Conservation (phyloP, 2,329 filamentous ascomycete genomes). For the Penicillium thymicola region DNA sequence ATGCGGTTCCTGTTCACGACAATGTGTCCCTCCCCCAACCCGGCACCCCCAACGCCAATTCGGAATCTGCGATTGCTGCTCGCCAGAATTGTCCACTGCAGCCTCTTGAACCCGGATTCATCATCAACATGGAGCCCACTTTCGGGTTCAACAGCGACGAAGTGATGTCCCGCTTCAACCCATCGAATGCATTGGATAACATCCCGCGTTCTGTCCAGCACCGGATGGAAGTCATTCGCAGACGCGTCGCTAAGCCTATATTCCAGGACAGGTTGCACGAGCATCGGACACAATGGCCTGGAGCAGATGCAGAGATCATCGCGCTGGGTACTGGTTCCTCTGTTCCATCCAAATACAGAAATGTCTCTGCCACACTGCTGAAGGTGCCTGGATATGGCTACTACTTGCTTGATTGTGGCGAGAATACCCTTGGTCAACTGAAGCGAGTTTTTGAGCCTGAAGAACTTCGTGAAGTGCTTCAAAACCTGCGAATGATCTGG, state of each 20-base stretch:
- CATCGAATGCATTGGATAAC: constrained; percentile 14
- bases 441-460: constrained; percentile 66
- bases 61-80: constrained; percentile 11
- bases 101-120: constrained; percentile 42
- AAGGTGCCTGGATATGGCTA: constrained; percentile 81
- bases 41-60: constrained; percentile 20
- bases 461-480: constrained; percentile 68
- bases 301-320: constrained; percentile 75
- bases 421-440: constrained; percentile 87
- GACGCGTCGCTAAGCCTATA: constrained; percentile 25
- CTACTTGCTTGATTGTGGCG: constrained; percentile 87
- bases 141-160: constrained; percentile 37
- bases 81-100: constrained; percentile 25
- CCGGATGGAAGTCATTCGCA: constrained; percentile 28
- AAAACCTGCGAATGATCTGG: constrained; percentile 76
- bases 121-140: constrained; percentile 46
- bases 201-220: constrained; percentile 32
- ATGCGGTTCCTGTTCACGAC: constrained; percentile 65
- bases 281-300: constrained; percentile 64
- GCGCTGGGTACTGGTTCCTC: constrained; percentile 90
- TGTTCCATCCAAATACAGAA: constrained; percentile 86
- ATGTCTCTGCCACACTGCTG: constrained; percentile 85
- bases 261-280: constrained; percentile 39
- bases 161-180: constrained; percentile 29
- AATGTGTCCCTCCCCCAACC: constrained; percentile 50